Percentiles rank a stretch among this genome's conserved stretches.
Conservation (phyloP, 2,329 filamentous ascomycete genomes). For the Xylaria arbuscula region DNA sequence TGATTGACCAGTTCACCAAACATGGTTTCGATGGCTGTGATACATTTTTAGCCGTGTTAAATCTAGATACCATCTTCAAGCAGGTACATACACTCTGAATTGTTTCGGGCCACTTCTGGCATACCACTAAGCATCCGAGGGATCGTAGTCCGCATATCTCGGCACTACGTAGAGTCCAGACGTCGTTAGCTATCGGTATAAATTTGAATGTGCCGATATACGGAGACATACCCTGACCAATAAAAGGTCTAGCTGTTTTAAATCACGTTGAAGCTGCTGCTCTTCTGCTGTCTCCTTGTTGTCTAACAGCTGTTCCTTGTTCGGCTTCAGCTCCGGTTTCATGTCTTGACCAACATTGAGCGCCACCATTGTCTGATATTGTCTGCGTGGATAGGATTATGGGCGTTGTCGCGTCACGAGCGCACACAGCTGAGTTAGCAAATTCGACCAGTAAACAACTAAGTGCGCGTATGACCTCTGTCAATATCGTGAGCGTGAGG, state of each 20-base stretch:
- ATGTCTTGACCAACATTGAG: constrained; percentile 31
- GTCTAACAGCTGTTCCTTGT: constrained; percentile 22
- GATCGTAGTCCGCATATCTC: constrained; percentile 61
- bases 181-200: constrained; percentile 10
- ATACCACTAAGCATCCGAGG: constrained; percentile 65
- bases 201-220: not conserved
- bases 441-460: not conserved
- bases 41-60: constrained; percentile 38
- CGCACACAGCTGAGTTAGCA: not conserved
- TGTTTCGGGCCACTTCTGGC: constrained; percentile 53
- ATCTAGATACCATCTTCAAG: not conserved
- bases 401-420: constrained; percentile 6
- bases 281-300: constrained; percentile 58
- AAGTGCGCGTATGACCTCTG: no score
- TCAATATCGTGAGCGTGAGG: no score
- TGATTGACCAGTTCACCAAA: constrained; percentile 62
- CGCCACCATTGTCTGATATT: constrained; percentile 30
- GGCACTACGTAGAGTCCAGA: constrained; percentile 54
- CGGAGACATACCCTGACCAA: constrained; percentile 61
- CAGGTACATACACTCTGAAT: constrained; percentile 58
- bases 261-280: constrained; percentile 60
- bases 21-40: constrained; percentile 59
- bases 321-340: constrained; percentile 25
- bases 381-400: not conserved
- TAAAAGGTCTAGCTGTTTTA: constrained; percentile 64